Base-by-base conservation (phyloP, 2,329 filamentous ascomycete species). In the Nemania sp. region DNA sequence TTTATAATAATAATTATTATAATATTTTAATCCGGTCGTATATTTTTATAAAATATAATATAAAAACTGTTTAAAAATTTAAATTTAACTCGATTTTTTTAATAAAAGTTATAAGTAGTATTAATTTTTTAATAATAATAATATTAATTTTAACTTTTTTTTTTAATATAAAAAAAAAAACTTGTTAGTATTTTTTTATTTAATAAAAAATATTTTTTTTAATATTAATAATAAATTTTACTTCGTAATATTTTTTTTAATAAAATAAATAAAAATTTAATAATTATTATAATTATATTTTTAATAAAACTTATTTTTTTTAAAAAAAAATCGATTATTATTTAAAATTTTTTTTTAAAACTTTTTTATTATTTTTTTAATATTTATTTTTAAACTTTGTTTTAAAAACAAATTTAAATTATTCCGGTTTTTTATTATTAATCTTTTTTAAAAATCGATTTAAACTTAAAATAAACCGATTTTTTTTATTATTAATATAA, bases 51-150 rank as follows among this genome's bases (percentile, higher is more conserved):
- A 40, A 40, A 14, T 40, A 20, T 14, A 20, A 12, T 23, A 40
- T 40, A 40, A 40, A 40, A 23, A 5, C 19, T 40, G 5, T 40
- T 40, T 40, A 40, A 40, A 41, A 41, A 41, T 41, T n/a, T n/a
- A n/a, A n/a, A n/a, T 26, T 41, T 24, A 41, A 15, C 26, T 26
- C n/a, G 23, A 41, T 6, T 28, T 28, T 28, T 6, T 12, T 28
- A 28, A 28, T 28, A 28, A 28, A 28, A 28, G 26, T 28, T 6
- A 28, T 6, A 12, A 6, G 12, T 28, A 28, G 6, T 28, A 28
- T 28, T 6, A 12, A 12, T 28, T 28, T 28, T 28, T 28, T 12
- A 12, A 28, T 28, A 6, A 28, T 28, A 28, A 28, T 28, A 28
- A 12, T 14, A 7, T 40, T 41, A n/a, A 41, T 41, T 24, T 26